Base-by-base conservation (phyloP, 208 protist genomes). In the Kentomonas sorsogonicus region DNA sequence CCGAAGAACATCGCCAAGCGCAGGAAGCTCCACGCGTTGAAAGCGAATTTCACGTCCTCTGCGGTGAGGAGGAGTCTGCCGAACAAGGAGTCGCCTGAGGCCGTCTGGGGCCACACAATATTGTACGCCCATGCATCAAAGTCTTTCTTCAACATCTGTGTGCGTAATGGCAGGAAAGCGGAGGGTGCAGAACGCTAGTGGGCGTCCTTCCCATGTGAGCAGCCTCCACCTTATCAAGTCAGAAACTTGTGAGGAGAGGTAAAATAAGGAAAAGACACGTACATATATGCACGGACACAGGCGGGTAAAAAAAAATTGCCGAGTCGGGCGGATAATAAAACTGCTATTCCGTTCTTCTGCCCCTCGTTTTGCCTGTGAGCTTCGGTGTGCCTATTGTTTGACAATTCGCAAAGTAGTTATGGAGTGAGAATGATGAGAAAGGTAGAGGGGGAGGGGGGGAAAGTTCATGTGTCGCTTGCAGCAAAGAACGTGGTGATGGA, bases 11-110 rank as follows among this genome's bases (percentile, higher is more conserved):
- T 76, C 7, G 69, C 62, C 11, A 94, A 74, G 6, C 86, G 53
- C 16, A 94, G 55, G 0, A 94, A 59, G 23, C 72, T 76, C 83
- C 86, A 94, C 6, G 86, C 86, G 53, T 94, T 94, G 55, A 86
- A 89, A 1, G 86, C 86, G 41, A 94, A 94, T 50, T 94, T 94
- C 41, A 90, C 79, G 44, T 94, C 86, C 46, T 94, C 86, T 7
- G 85, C 86, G 0, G 69, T 66, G 13, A 91, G 60, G 38, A 66
- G 69, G 6, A 72, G 63, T 20, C 63, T 64, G 16, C 69, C 78
- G 5, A 70, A 53, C 0, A 86, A 53, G 3, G 75, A 68, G 7
- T 81, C 63, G 1, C 53, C 20, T 10, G n/a, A 0, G 16, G 33
- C 26, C 20, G 58, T 36, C 43, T 85, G 73, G 5, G 78, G 75